phyloP scores from a whole-genome alignment of 208 protist genomes.

The Trypanosoma mega region DNA sequence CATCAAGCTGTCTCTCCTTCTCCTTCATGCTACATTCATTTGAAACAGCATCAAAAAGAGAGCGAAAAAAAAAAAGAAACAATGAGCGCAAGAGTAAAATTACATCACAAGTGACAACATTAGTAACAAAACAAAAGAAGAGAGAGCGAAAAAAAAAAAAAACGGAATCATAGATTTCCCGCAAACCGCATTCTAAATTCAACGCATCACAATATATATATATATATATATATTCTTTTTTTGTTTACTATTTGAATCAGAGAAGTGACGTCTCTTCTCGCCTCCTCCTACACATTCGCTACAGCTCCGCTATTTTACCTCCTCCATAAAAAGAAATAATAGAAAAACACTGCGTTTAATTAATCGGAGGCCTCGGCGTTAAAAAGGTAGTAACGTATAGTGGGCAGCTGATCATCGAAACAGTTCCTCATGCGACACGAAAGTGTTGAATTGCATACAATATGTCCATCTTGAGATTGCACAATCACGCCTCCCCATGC shows the following conservation, averaged over 20 bases:
- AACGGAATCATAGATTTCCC: too few species aligned
- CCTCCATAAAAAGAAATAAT: not conserved
- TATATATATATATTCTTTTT: too few species aligned
- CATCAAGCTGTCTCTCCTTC: constrained; percentile 13
- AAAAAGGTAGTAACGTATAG: constrained; percentile 87
- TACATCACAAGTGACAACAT: constrained; percentile 20
- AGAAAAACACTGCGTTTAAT: constrained; percentile 8
- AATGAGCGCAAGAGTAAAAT: too few species aligned
- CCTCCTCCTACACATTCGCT: not conserved
- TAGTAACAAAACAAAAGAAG: constrained; percentile 23
- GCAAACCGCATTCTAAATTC: too few species aligned
- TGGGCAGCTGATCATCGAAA: constrained; percentile 88
- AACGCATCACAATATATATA: too few species aligned
- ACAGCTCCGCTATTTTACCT: not conserved
- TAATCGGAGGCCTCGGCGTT: constrained; percentile 53
- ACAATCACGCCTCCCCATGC: constrained; percentile 81
- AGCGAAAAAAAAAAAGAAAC: constrained; percentile 29
- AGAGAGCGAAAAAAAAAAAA: constrained; percentile 10
- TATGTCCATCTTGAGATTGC: constrained; percentile 67
- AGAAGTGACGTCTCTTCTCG: not conserved
- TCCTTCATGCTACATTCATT: constrained; percentile 9
- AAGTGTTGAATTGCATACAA: constrained; percentile 89
- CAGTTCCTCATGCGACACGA: constrained; percentile 81
- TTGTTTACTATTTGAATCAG: not conserved
- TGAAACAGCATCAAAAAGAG: constrained; percentile 22